Conservation (phyloP, 441 rosid species). For the Francoa sonchifolia region DNA sequence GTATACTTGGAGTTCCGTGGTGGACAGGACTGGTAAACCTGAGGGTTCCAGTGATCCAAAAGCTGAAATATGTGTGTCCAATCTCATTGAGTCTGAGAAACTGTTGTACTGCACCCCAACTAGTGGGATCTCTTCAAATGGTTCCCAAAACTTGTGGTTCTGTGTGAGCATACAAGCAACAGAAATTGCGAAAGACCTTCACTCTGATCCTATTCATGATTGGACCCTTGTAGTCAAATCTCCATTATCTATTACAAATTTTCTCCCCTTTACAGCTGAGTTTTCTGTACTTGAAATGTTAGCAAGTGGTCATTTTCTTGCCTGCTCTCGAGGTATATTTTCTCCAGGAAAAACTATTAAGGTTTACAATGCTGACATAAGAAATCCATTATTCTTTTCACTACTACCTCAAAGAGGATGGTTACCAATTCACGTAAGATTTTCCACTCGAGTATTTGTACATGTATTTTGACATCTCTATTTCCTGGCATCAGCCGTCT, state of each 20-base stretch:
- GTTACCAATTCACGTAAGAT: conserved; percentile 70
- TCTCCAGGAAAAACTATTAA: conserved; percentile 61
- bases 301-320: conserved; percentile 48
- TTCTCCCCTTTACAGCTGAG: conserved; percentile 83
- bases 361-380: conserved; percentile 64
- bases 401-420: conserved; percentile 87
- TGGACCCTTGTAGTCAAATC: conserved; percentile 84
- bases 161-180: conserved; percentile 64
- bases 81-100: conserved; percentile 60
- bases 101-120: conserved; percentile 57
- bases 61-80: conserved; percentile 59
- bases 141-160: conserved; percentile 61
- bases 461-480: conserved; percentile 3
- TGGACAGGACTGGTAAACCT: conserved; percentile 26
- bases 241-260: conserved; percentile 66
- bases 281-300: conserved; percentile 72
- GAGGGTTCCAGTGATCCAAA: conserved; percentile 22
- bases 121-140: conserved; percentile 50
- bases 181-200: conserved; percentile 75
- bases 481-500: not conserved
- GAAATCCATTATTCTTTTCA: conserved; percentile 62
- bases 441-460: conserved; percentile 9
- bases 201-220: conserved; percentile 74
- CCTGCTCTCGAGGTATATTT: conserved; percentile 59
- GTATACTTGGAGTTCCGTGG: conserved; percentile 85